Conservation (phyloP, 2,329 filamentous ascomycete genomes). For the Fusarium penzigii region DNA sequence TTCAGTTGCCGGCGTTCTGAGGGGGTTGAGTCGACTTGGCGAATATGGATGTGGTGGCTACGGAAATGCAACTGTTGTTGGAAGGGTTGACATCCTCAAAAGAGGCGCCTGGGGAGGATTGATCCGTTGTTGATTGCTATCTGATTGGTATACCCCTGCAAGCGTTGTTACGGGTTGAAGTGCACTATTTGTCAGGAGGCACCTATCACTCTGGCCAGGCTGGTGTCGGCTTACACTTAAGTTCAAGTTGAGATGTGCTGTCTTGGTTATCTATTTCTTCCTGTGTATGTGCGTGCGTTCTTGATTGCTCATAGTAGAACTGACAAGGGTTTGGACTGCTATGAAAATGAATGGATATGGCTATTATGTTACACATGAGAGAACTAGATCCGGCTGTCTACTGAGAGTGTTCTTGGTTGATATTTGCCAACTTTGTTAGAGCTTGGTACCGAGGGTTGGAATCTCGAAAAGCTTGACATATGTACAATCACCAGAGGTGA, state of each 20-base stretch:
- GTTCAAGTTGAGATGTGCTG: background rate
- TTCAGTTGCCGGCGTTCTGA: background rate
- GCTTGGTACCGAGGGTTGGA: too few species aligned
- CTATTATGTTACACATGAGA: too few species aligned
- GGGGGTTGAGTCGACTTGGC: background rate
- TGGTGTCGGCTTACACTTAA: background rate
- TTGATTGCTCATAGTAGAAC: too few species aligned
- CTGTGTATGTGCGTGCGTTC: too few species aligned
- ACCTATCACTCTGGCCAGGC: background rate
- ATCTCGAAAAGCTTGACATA: too few species aligned
- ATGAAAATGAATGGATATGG: too few species aligned
- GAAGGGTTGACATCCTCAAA: background rate
- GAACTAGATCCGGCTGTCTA: too few species aligned
- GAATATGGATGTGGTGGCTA: background rate
- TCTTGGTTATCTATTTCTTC: too few species aligned
- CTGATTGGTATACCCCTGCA: background rate
- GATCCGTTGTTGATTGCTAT: background rate
- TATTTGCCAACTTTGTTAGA: too few species aligned
- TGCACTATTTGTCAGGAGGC: background rate
- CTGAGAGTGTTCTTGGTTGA: too few species aligned
- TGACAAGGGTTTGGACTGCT: too few species aligned
- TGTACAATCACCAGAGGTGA: too few species aligned
- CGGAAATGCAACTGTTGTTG: background rate
- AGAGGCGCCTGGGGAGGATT: background rate
- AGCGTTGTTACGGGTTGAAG: background rate